A percentile compares a stretch with the other conserved stretches of the same genome.
These are phyloP conservation scores for Primulina eburnea DNA, from an alignment of 257 asterid species.

Conservation along the genomic window DNA sequence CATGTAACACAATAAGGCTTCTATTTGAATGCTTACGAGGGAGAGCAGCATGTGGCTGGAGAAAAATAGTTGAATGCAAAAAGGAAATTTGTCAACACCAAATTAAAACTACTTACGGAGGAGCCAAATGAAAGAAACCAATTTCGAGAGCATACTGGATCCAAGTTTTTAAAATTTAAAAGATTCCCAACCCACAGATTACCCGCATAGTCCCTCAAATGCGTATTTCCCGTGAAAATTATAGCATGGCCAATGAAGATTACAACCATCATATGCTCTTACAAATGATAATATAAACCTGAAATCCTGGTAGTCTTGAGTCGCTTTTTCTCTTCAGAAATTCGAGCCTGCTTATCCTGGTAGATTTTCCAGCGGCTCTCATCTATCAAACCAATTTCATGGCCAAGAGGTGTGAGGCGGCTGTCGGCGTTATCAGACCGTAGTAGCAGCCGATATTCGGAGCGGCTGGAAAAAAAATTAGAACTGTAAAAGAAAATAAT, in stretches of 20 bases:
- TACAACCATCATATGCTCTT: conserved; percentile 11
- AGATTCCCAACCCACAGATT: conserved; percentile 2
- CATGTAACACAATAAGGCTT: not conserved
- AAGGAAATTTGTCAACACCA: not conserved
- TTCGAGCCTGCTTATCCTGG: conserved; percentile 80
- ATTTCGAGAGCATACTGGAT: conserved; percentile 1
- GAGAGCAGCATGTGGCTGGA: not conserved
- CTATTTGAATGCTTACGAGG: not conserved
- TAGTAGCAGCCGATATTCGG: conserved; percentile 89
- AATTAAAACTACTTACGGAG: not conserved
- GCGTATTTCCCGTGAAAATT: conserved; percentile 4
- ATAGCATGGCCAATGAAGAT: not conserved
- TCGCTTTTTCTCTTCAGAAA: conserved; percentile 78
- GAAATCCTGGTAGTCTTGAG: conserved; percentile 66
- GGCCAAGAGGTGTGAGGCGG: conserved; percentile 94
- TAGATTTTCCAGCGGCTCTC: conserved; percentile 74
- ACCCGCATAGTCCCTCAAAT: conserved; percentile 10
- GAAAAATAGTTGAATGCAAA: not conserved
- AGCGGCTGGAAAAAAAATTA: conserved; percentile 54
- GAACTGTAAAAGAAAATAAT: no score
- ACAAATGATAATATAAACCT: conserved; percentile 43
- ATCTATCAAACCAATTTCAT: conserved; percentile 85
- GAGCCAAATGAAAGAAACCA: not conserved
- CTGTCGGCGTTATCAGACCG: conserved; percentile 97
- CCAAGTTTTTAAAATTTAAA: conserved; percentile 1